Base-by-base conservation (phyloP, 2,329 filamentous ascomycete species). In the Trichoderma guizhouense region DNA sequence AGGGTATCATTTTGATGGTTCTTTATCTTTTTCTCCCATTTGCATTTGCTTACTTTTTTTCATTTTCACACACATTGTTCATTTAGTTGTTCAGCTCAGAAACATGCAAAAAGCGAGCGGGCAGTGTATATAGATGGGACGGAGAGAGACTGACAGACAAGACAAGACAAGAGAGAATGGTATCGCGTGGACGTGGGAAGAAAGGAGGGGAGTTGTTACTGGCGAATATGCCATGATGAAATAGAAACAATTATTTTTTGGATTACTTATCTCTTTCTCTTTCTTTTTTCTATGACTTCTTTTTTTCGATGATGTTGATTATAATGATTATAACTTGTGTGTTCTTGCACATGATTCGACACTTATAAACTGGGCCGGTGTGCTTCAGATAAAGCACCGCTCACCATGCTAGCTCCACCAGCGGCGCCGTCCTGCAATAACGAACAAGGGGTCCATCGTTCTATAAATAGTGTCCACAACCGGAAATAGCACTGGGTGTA, bases 161-260 rank as follows among this genome's bases (percentile, higher is more conserved):
- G 36, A 39, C 14, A 36, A 39, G 34, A 39, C 36, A 7, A 11
- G 47, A 28, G 51, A 58, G 51, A 67, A 67, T 67, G n/a, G 51
- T 15, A 67, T 43, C 30, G 64, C 64, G 34, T 53, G 14, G 11
- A 14, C 2, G 36, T 24, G 47, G n/a, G n/a, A 21, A n/a, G 18
- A 47, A 30, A 5, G 6, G 2, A 18, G 43, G 18, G 43, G 18
- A 12, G 14, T 12, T 28, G 26, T 43, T 63, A 14, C 60, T 18
- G 51, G 64, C 51, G 18, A 36, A 57, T 67, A 14, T 32, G 30
- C 34, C 64, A 67, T 58, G 64, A 67, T 58, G 64, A 55, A 67
- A 67, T 67, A 67, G 24, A 67, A 28, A 51, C 43, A 51, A 5
- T 36, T 28, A 24, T 0, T 34, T 47, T 28, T 64, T 64, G 11